These are phyloP conservation scores for Baorangia bicolor DNA, from an alignment of 768 basidiomycete species.

Conservation along the genomic window DNA sequence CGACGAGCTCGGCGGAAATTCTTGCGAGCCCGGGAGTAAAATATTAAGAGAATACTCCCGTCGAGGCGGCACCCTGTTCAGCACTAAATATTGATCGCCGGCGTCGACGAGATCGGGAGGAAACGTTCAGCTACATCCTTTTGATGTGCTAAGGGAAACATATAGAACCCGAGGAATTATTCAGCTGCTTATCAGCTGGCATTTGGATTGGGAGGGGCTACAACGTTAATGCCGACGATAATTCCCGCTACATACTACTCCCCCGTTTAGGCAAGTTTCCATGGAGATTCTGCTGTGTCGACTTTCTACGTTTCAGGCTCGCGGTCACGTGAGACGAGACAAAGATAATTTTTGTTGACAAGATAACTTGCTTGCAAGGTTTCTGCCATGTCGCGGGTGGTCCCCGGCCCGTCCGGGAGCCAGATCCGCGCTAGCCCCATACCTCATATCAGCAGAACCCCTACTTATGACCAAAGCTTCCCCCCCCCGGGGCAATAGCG, in stretches of 20 bases:
- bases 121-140: neutral
- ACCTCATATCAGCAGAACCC: neutral
- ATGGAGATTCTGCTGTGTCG: no score
- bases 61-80: neutral
- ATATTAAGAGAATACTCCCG: no score
- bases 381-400: no score
- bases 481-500: no score
- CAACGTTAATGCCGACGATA: neutral
- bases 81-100: neutral
- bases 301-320: neutral
- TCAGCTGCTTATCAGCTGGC: neutral
- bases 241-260: neutral
- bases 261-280: neutral
- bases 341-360: neutral
- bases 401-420: no score
- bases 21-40: neutral
- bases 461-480: no score
- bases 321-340: neutral
- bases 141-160: neutral
- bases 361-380: no score
- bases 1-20: neutral
- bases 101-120: neutral
- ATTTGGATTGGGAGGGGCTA: neutral
- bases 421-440: no score
- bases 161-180: neutral